A percentile compares a stretch with the other conserved stretches of the same genome.
Conservation (phyloP, 2,329 filamentous ascomycete genomes). For the Exophiala viscosa region DNA sequence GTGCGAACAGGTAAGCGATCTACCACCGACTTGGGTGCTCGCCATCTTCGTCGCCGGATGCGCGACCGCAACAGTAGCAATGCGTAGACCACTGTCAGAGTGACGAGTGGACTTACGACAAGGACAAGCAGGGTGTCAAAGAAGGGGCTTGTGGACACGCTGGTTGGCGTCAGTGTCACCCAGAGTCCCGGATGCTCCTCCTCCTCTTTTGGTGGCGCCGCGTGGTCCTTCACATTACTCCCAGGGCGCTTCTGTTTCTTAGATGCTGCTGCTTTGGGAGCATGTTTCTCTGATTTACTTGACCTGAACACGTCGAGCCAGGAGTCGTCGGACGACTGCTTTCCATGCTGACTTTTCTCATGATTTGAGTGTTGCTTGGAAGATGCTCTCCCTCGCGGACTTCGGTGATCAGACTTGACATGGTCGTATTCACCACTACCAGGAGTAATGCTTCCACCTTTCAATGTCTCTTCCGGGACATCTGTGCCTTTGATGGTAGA, state of each 20-base stretch:
- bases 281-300: conserved; percentile 4
- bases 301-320: conserved; percentile 24
- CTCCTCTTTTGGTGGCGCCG: conserved; percentile 30
- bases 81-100: conserved; percentile 86
- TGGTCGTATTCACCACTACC: conserved; percentile 67
- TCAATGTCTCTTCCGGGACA: conserved; percentile 40
- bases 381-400: conserved; percentile 7
- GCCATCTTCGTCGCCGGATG: conserved; percentile 84
- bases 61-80: conserved; percentile 81
- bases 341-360: background rate
- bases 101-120: conserved; percentile 91
- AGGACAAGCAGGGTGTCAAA: conserved; percentile 94
- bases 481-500: conserved; percentile 16
- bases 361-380: conserved; percentile 3
- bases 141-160: conserved; percentile 82
- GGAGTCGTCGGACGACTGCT: conserved; percentile 10
- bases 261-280: conserved; percentile 16
- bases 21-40: conserved; percentile 95
- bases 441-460: conserved; percentile 66
- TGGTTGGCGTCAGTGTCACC: conserved; percentile 93
- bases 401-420: conserved; percentile 27
- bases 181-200: conserved; percentile 73
- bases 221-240: conserved; percentile 8
- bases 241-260: conserved; percentile 24
- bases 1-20: conserved; percentile 92